Conservation (phyloP, 1,139 yeast species). For the Scheffersomyces titani region DNA sequence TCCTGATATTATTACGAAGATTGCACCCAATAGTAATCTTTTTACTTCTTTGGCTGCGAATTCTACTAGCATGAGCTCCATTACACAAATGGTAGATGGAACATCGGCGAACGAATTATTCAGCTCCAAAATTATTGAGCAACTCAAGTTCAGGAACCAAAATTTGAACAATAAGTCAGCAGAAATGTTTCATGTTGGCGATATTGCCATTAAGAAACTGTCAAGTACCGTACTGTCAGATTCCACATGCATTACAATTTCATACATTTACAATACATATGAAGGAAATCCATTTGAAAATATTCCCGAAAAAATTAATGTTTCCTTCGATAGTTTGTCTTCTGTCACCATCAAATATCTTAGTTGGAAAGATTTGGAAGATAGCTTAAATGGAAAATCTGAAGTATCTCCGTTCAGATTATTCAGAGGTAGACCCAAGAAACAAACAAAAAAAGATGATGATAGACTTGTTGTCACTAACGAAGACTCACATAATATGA, state of each 20-base stretch:
- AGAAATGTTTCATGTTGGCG: constrained; percentile 16
- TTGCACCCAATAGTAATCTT: constrained; percentile 27
- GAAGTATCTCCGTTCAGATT: constrained; percentile 32
- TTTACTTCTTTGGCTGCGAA: constrained; percentile 19
- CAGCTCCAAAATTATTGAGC: constrained; percentile 8
- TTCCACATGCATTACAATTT: constrained; percentile 36
- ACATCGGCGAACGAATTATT: constrained; percentile 11
- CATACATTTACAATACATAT: constrained; percentile 34
- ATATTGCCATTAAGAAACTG: constrained; percentile 4
- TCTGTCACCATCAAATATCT: constrained; percentile 24
- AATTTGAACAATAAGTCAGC: constrained; percentile 5
- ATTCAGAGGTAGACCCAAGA: constrained; percentile 17
- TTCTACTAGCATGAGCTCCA: constrained; percentile 9
- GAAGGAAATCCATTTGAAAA: constrained; percentile 35
- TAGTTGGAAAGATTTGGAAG: constrained; percentile 21
- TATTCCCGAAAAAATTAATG: constrained; percentile 21
- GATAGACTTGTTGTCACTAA: constrained; percentile 13
- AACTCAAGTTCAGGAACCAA: constrained; percentile 16
- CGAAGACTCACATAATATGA: constrained; percentile 35
- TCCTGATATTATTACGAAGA: constrained; percentile 40
- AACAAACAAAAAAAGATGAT: constrained; percentile 1
- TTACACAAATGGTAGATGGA: constrained; percentile 10
- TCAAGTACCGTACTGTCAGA: not conserved
- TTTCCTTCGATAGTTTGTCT: constrained; percentile 33
- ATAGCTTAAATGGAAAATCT: constrained; percentile 29